Evolutionary conservation across 164 flowering plant genomes (phyloP).

Genomic region (Stephania yunnanensis): DNA sequence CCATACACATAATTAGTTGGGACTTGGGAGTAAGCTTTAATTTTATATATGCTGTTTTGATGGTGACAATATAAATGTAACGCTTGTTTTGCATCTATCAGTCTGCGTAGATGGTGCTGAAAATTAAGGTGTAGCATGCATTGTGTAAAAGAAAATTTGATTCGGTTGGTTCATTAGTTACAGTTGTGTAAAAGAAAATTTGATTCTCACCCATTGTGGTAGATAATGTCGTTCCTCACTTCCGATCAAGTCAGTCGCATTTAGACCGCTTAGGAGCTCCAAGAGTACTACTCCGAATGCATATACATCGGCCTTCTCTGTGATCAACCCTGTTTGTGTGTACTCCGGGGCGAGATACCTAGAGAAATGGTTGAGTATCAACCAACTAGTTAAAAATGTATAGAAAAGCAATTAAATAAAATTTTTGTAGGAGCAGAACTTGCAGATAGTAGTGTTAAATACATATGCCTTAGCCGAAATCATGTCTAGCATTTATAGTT

Average conservation of each 20-base stretch:
- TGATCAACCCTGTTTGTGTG: conserved; percentile 30
- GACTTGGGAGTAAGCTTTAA: not conserved
- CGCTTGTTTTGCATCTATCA: no score
- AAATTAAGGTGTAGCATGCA: no score
- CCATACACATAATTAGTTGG: not conserved
- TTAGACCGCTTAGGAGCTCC: conserved; percentile 34
- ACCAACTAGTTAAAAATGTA: not conserved
- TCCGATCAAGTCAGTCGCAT: conserved; percentile 27
- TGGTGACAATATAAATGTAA: no score
- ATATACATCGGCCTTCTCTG: conserved; percentile 40
- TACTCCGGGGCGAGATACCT: conserved; percentile 45
- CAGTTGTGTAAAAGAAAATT: not conserved
- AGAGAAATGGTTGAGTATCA: not conserved
- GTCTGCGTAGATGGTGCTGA: no score
- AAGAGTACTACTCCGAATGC: conserved; percentile 39
- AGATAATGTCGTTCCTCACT: conserved; percentile 21
- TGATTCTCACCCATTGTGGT: conserved; percentile 26
- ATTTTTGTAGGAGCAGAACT: not conserved
- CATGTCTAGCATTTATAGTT: no score
- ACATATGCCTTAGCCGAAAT: no score
- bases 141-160: not conserved
- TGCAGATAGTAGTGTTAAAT: not conserved
- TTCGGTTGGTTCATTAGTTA: not conserved
- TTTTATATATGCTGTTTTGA: not conserved
- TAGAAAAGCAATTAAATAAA: not conserved